Conservation (phyloP, 2,329 filamentous ascomycete species). For the Aspergillus sojae region DNA sequence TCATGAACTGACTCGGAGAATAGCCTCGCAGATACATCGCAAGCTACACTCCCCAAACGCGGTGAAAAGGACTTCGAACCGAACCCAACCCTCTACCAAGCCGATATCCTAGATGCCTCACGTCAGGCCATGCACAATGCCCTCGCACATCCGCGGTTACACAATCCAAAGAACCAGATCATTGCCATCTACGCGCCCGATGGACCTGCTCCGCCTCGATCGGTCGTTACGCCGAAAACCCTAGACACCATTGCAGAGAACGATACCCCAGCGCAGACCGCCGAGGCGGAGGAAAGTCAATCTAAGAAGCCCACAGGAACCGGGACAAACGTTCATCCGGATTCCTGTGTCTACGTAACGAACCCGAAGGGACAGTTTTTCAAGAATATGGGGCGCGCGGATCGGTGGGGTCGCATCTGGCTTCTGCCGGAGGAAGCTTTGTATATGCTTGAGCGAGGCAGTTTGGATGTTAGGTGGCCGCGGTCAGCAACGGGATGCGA, state of each 20-base stretch:
- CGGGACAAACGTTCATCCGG: conserved; percentile 23
- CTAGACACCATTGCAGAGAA: conserved; percentile 20
- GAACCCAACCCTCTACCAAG: conserved; percentile 82
- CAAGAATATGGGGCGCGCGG: conserved; percentile 73
- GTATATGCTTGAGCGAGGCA: conserved; percentile 85
- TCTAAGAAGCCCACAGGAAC: conserved; percentile 15
- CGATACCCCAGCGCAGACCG: conserved; percentile 11
- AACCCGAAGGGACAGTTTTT: conserved; percentile 72
- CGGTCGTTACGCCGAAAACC: conserved; percentile 5
- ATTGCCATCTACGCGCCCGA: conserved; percentile 76
- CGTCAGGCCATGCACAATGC: conserved; percentile 88
- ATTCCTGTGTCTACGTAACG: conserved; percentile 65
- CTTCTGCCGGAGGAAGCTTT: conserved; percentile 88
- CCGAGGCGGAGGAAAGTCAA: conserved; percentile 13
- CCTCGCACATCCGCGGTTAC: conserved; percentile 73
- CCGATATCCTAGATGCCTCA: conserved; percentile 75
- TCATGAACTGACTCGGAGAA: conserved; percentile 3
- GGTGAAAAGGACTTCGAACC: conserved; percentile 98
- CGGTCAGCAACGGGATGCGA: conserved; percentile 34
- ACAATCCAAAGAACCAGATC: conserved; percentile 66
- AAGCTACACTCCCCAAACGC: conserved; percentile 71
- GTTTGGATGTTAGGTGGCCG: conserved; percentile 85
- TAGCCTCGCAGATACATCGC: conserved; percentile 37
- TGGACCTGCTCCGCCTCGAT: conserved; percentile 33
- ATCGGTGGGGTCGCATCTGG: conserved; percentile 71